Evolutionary conservation across 371 early-diverging fungal species (phyloP).

Genomic region (Rhizomucor miehei): DNA sequence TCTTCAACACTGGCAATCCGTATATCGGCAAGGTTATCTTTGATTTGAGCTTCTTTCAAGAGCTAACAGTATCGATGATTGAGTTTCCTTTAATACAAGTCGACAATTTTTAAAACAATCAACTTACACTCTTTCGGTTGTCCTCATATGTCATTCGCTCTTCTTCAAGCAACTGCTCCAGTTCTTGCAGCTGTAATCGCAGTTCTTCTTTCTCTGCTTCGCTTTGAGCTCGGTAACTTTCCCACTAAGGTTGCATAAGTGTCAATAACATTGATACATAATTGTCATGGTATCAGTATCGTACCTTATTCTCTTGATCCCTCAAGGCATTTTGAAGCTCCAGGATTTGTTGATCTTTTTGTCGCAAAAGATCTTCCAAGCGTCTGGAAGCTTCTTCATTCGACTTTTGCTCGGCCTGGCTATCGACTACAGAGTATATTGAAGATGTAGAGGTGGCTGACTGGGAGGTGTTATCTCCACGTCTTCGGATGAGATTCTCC

Average conservation of each 20-base stretch:
- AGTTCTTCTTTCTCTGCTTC: conserved; percentile 35
- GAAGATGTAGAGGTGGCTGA: conserved; percentile 13
- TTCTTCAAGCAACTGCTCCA: conserved; percentile 31
- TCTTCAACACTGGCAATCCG: conserved; percentile 41
- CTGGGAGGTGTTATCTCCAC: conserved; percentile 1
- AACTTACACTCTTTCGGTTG: conserved; percentile 32
- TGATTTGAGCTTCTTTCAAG: conserved; percentile 42
- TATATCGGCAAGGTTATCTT: conserved; percentile 45
- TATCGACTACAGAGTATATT: conserved; percentile 19
- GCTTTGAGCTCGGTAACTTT: neutral
- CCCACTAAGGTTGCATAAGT: neutral
- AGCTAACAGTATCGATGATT: conserved; percentile 19
- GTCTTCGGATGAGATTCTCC: neutral
- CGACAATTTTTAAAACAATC: neutral
- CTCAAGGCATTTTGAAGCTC: neutral
- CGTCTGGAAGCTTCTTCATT: no score
- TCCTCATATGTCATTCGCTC: conserved; percentile 35
- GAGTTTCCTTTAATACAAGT: no score
- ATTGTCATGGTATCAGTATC: no score
- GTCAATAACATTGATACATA: neutral
- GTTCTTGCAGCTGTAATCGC: conserved; percentile 28
- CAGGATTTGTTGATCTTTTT: no score
- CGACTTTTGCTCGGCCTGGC: neutral
- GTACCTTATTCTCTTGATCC: neutral
- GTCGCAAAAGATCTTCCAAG: no score